phyloP scores from a whole-genome alignment of 306 rosid genomes.

The Elaeagnus macrophylla region DNA sequence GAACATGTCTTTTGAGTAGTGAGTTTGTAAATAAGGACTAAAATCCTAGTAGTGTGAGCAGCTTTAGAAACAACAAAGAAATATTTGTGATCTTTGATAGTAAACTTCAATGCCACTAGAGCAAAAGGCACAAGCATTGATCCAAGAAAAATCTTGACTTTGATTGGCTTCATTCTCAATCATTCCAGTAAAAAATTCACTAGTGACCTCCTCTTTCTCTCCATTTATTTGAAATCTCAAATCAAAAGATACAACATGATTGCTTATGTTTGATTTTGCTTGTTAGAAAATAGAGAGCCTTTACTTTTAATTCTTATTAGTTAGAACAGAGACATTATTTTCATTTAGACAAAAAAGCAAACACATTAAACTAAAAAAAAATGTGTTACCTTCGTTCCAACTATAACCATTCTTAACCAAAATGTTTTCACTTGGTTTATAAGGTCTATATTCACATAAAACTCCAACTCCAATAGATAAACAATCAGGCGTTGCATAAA shows the following conservation, averaged over 20 bases:
- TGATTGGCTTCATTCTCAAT: slow-evolving; percentile 38
- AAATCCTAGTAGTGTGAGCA: slow-evolving; percentile 39
- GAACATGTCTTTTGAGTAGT: slow-evolving; percentile 62
- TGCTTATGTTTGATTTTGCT: slow-evolving; percentile 56
- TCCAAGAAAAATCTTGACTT: slow-evolving; percentile 39
- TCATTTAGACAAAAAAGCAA: background rate
- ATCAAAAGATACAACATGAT: slow-evolving; percentile 37
- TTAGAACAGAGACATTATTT: background rate
- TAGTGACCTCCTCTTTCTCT: slow-evolving; percentile 30
- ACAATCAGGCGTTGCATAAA: slow-evolving; percentile 69
- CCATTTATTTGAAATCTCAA: slow-evolving; percentile 28
- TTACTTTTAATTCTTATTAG: too few species aligned
- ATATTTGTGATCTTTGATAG: slow-evolving; percentile 16
- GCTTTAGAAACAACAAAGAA: slow-evolving; percentile 43
- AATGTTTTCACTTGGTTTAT: slow-evolving; percentile 40
- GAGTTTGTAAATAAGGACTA: slow-evolving; percentile 66
- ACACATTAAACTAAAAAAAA: background rate
- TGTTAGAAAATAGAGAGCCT: too few species aligned
- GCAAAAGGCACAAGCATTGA: slow-evolving; percentile 26
- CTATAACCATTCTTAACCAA: slow-evolving; percentile 45
- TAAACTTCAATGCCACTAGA: slow-evolving; percentile 36
- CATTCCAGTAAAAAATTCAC: slow-evolving; percentile 31
- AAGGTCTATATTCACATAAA: slow-evolving; percentile 65
- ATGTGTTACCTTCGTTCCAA: slow-evolving; percentile 56
- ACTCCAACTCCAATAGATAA: slow-evolving; percentile 75